A percentile compares a stretch with the other conserved stretches of the same genome.
These are phyloP conservation scores for Quercus bicolor DNA, from an alignment of 306 rosid species.

Conservation along the genomic window DNA sequence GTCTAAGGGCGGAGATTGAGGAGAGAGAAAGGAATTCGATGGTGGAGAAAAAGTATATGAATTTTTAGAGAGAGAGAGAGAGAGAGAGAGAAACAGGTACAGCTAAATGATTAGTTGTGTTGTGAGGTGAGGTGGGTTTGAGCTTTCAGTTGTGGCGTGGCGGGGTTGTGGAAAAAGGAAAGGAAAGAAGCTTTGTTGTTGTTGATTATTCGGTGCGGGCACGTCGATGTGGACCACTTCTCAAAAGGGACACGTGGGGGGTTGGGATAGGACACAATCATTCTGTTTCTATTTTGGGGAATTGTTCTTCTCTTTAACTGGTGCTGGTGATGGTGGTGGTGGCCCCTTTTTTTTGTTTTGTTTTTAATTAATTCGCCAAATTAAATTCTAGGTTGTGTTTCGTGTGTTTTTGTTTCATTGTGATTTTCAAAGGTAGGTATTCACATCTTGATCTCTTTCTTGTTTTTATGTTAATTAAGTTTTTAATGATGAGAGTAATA, in stretches of 20 bases:
- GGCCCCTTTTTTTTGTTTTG: too few relatives aligned
- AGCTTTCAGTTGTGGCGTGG: background rate
- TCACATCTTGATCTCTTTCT: too few relatives aligned
- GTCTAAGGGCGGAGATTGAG: slow-evolving; percentile 24
- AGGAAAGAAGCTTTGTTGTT: too few relatives aligned
- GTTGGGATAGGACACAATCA: background rate
- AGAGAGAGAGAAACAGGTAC: slow-evolving; percentile 11
- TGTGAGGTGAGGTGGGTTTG: background rate
- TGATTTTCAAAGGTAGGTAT: too few relatives aligned
- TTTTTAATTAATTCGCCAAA: too few relatives aligned
- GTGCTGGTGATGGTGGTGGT: too few relatives aligned
- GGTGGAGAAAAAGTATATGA: background rate
- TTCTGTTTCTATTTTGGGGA: background rate
- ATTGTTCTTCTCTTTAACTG: background rate
- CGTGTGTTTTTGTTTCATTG: too few relatives aligned
- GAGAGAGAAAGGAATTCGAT: background rate
- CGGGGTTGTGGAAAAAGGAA: background rate
- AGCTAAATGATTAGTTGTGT: background rate
- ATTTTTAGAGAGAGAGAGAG: background rate
- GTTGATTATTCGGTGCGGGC: background rate
- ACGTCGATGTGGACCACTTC: background rate
- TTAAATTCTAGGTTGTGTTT: too few relatives aligned
- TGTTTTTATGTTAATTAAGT: too few relatives aligned
- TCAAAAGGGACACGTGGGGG: background rate
- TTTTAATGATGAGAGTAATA: too few relatives aligned